These are phyloP conservation scores for Cyclotella kingstonii DNA, from an alignment of 108 stramenopile species.

Conservation along the genomic window DNA sequence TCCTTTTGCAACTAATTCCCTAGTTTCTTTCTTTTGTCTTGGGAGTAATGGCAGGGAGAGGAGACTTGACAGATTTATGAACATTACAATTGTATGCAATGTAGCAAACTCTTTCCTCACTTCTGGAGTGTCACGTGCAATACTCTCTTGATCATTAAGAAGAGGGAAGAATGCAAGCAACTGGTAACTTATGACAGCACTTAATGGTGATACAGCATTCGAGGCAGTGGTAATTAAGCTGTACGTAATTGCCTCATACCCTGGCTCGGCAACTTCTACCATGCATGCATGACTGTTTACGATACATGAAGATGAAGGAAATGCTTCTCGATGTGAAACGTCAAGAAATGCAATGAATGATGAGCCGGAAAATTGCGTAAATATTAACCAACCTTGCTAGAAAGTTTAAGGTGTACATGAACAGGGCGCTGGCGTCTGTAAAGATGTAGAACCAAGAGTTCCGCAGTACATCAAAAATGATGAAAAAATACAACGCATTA, in stretches of 20 bases:
- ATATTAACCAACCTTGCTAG: constrained; percentile 18
- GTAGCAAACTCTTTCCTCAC: constrained; percentile 37
- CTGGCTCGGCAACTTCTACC: constrained; percentile 49
- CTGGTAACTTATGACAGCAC: constrained; percentile 46
- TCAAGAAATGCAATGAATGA: no score
- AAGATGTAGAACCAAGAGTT: constrained; percentile 46
- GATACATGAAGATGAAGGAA: no score
- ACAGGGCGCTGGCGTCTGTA: constrained; percentile 41
- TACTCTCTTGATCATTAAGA: constrained; percentile 35
- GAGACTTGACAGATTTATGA: constrained; percentile 40
- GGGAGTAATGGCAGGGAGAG: constrained; percentile 43
- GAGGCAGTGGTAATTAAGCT: constrained; percentile 44
- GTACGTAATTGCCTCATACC: constrained; percentile 48
- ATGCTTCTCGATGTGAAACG: no score
- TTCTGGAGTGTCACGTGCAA: constrained; percentile 43
- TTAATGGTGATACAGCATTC: constrained; percentile 42
- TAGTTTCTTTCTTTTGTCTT: constrained; percentile 50
- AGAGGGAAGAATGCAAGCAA: constrained; percentile 45
- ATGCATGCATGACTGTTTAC: constrained; percentile 31
- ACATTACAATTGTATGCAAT: constrained; percentile 26
- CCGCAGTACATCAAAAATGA: constrained; percentile 38
- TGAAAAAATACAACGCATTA: constrained; percentile 41
- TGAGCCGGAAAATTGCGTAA: not conserved
- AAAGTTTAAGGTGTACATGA: constrained; percentile 50
- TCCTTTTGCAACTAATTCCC: constrained; percentile 46